phyloP scores from a whole-genome alignment of 306 rosid genomes.

The Vicia sativa region DNA sequence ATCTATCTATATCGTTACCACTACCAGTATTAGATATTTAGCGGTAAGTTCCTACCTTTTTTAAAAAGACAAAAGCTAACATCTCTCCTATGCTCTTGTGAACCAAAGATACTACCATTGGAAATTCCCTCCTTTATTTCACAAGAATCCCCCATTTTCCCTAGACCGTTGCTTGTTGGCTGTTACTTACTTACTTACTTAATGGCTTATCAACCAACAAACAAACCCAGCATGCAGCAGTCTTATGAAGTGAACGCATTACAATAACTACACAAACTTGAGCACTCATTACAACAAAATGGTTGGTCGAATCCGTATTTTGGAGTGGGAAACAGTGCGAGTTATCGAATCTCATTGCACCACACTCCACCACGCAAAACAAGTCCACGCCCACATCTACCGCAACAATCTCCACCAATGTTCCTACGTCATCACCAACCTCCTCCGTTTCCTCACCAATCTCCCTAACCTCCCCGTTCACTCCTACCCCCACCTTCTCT shows the following conservation, averaged over 20 bases:
- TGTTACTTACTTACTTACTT: no score
- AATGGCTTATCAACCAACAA: not conserved
- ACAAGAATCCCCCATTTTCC: no score
- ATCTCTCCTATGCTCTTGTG: no score
- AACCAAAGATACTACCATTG: no score
- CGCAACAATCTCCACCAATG: constrained; percentile 52
- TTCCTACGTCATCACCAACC: constrained; percentile 71
- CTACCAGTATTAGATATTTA: no score
- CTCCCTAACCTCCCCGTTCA: constrained; percentile 49
- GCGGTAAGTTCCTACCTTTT: no score
- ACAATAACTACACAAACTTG: not conserved
- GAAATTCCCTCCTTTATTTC: no score
- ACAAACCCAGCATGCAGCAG: not conserved
- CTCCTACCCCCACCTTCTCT: constrained; percentile 61
- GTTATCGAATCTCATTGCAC: constrained; percentile 49
- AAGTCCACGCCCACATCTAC: constrained; percentile 66
- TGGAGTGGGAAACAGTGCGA: constrained; percentile 49
- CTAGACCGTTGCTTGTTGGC: no score
- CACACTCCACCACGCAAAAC: constrained; percentile 48
- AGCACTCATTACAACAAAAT: not conserved
- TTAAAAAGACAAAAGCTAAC: no score
- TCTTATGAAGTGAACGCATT: not conserved
- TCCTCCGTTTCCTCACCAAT: constrained; percentile 57
- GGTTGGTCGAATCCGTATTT: constrained; percentile 37
- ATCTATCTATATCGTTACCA: no score